Conservation (phyloP, 192 early-diverging fungal genomes). For the Backusella liffmaniae region DNA sequence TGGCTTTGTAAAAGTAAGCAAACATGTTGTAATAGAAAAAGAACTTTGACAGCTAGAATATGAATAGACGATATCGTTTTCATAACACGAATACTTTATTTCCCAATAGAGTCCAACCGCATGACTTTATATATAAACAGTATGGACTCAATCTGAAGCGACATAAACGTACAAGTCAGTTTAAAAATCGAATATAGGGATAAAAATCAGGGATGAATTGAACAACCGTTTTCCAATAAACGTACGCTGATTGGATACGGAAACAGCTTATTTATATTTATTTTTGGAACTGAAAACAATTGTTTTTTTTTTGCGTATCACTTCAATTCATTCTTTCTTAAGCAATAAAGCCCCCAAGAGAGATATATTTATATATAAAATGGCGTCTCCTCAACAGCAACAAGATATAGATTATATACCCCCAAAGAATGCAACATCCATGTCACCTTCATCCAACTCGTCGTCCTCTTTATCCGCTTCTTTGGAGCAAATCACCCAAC, state of each 20-base stretch:
- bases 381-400: neutral
- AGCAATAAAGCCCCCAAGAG: neutral
- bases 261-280: neutral
- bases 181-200: neutral
- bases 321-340: neutral
- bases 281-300: neutral
- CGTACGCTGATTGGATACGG: neutral
- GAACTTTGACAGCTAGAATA: no score
- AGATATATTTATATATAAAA: neutral
- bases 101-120: no score
- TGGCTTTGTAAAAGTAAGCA: no score
- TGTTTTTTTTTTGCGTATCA: neutral
- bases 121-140: no score
- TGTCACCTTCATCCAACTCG: neutral
- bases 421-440: neutral
- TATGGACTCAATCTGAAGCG: no score
- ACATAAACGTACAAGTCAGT: neutral
- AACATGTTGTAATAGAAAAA: no score
- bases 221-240: neutral
- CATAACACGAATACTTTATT: no score
- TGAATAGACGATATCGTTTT: no score
- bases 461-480: constrained; percentile 14
- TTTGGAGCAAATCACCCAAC: constrained; percentile 8
- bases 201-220: neutral
- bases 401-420: neutral